phyloP scores from a whole-genome alignment of 1,284 basidiomycete genomes.

The Ustilago curta region DNA sequence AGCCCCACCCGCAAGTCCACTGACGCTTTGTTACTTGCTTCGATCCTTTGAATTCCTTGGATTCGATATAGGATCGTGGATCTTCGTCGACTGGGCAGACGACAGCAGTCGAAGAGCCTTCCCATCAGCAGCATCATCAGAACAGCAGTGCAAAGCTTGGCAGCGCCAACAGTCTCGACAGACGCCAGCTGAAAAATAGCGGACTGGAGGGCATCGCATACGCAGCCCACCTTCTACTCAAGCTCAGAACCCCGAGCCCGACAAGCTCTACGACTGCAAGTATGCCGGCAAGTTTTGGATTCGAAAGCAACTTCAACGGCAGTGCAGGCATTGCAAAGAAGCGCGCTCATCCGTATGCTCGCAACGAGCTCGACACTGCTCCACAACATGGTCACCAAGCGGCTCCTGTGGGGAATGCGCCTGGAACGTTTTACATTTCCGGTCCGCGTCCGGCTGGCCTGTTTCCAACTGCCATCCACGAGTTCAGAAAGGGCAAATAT shows the following conservation, averaged over 20 bases:
- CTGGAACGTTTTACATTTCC: constrained; percentile 30
- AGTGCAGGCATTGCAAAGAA: constrained; percentile 16
- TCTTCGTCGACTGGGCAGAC: too few species aligned
- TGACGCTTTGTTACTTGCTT: too few species aligned
- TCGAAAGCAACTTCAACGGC: constrained; percentile 5
- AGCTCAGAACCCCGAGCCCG: constrained; percentile 9
- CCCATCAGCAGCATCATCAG: too few species aligned
- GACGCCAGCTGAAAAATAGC: constrained; percentile 9
- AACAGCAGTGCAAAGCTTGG: too few species aligned
- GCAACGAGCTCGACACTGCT: constrained; percentile 5
- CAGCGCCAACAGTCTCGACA: neutral
- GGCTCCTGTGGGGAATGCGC: neutral
- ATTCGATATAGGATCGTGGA: too few species aligned
- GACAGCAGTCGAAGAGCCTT: too few species aligned
- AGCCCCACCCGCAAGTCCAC: too few species aligned
- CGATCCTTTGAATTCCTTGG: too few species aligned
- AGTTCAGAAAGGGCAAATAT: constrained; percentile 43
- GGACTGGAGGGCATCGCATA: constrained; percentile 38
- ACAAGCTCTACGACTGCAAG: neutral
- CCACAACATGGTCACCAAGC: constrained; percentile 1
- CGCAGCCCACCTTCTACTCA: constrained; percentile 34
- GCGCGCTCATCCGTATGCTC: constrained; percentile 27
- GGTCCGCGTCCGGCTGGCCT: constrained; percentile 35
- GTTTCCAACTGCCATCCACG: constrained; percentile 31
- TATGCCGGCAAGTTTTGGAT: constrained; percentile 1